Evolutionary conservation across 352 stramenopile species (phyloP).

Genomic region (Phytophthora lateralis): DNA sequence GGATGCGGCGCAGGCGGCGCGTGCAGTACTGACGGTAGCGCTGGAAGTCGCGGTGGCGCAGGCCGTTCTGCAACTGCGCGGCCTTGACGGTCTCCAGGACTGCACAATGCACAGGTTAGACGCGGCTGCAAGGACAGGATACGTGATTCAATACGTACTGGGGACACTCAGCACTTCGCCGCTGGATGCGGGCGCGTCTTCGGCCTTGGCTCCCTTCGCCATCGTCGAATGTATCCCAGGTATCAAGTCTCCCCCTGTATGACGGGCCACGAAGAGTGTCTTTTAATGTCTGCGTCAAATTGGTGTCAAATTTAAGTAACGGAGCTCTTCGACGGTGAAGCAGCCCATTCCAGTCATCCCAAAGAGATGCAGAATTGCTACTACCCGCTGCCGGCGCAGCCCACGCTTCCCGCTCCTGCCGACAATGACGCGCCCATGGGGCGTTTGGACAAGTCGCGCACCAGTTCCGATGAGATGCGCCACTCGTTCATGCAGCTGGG

Average conservation of each 20-base stretch:
- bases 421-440: constrained; percentile 36
- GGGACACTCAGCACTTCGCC: constrained; percentile 54
- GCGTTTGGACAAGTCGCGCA: constrained; percentile 46
- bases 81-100: constrained; percentile 90
- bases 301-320: not conserved
- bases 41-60: constrained; percentile 91
- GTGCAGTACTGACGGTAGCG: constrained; percentile 92
- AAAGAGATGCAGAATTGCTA: constrained; percentile 87
- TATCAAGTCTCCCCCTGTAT: constrained; percentile 26
- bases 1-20: constrained; percentile 83
- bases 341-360: not conserved
- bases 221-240: constrained; percentile 27
- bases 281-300: constrained; percentile 5
- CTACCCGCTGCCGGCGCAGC: constrained; percentile 54
- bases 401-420: constrained; percentile 24
- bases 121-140: not conserved
- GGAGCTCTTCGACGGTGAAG: not conserved
- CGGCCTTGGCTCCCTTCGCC: constrained; percentile 35
- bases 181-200: constrained; percentile 33
- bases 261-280: not conserved
- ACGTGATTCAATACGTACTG: constrained; percentile 33
- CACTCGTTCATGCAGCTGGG: constrained; percentile 86
- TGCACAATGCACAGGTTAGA: constrained; percentile 15
- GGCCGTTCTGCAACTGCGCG: constrained; percentile 89
- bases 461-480: constrained; percentile 82